phyloP scores from a whole-genome alignment of 1,139 yeast species.

The Geotrichum siamense region DNA sequence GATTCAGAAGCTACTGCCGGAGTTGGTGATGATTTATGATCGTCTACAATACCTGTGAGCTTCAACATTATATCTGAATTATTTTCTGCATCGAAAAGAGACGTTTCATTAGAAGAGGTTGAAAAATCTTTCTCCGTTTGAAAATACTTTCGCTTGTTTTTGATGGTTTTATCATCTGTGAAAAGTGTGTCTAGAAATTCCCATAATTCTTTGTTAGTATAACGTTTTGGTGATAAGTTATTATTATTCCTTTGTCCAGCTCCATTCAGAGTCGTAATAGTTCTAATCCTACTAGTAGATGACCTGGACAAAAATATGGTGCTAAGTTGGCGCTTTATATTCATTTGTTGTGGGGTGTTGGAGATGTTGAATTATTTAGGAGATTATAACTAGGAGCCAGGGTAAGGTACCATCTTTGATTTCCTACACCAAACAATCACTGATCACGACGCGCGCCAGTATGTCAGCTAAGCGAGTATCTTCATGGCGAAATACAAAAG shows the following conservation, averaged over 20 bases:
- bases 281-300: no score
- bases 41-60: background rate
- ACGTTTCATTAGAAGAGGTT: background rate
- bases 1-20: background rate
- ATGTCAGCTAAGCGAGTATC: constrained; percentile 1
- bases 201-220: constrained; percentile 2
- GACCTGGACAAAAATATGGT: no score
- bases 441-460: background rate
- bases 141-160: background rate
- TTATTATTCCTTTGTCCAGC: no score
- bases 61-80: background rate
- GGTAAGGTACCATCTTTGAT: background rate
- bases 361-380: no score
- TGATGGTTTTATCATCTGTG: background rate
- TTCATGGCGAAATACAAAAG: constrained; percentile 3
- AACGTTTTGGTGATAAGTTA: no score
- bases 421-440: background rate
- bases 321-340: no score
- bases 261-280: no score
- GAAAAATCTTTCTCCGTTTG: background rate
- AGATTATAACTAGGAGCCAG: no score
- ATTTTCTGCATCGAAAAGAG: background rate
- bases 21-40: background rate
- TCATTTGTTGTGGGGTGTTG: no score
- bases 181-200: background rate